Conservation (phyloP, 345 rosid species). For the Eucalyptus sp. region DNA sequence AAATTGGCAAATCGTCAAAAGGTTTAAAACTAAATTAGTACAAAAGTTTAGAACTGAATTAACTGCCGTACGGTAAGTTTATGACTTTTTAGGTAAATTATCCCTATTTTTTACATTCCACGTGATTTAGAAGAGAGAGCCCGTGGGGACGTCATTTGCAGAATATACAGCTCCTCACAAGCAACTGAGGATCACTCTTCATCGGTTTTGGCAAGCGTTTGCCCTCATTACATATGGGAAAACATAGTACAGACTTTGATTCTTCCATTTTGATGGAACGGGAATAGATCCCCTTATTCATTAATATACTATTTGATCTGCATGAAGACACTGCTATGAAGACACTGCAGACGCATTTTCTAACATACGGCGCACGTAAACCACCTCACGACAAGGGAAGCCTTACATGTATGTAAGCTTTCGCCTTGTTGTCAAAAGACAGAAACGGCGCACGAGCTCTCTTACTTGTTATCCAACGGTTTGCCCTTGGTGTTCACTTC, state of each 20-base stretch:
- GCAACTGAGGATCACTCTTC: background rate
- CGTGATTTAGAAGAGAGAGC: background rate
- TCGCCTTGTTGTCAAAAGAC: background rate
- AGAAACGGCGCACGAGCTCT: background rate
- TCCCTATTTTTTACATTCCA: background rate
- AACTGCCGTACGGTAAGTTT: accelerated
- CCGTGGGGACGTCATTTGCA: background rate
- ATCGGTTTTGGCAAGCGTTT: background rate
- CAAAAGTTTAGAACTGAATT: too few relatives aligned
- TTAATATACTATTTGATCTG: too few relatives aligned
- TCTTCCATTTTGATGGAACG: too few relatives aligned
- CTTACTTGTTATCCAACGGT: background rate
- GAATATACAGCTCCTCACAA: background rate
- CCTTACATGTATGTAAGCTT: background rate
- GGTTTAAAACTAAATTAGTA: too few relatives aligned
- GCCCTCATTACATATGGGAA: background rate
- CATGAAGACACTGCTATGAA: background rate
- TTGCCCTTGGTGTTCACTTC: background rate
- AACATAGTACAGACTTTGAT: background rate
- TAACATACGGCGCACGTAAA: background rate
- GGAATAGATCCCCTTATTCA: too few relatives aligned
- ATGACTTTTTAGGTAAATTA: too few relatives aligned
- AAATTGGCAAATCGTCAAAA: too few relatives aligned
- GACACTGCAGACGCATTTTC: background rate
- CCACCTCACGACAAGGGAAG: background rate